A percentile compares a stretch with the other conserved stretches of the same genome.
Conservation (phyloP, 2,329 filamentous ascomycete species). For the Neofusicoccum laricinum region DNA sequence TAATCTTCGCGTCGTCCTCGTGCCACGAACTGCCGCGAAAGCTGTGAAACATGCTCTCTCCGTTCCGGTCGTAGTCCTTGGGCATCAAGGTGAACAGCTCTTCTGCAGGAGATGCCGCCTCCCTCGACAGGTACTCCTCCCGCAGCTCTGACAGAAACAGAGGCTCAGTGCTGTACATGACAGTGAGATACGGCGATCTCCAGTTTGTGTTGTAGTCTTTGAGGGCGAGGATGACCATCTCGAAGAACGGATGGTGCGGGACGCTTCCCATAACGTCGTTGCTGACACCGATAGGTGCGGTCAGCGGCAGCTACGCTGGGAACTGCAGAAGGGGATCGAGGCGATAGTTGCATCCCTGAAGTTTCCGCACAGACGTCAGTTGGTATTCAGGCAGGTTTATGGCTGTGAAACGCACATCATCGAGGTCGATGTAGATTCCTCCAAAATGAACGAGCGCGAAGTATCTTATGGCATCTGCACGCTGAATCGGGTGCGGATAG, state of each 20-base stretch:
- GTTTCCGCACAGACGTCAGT: not conserved
- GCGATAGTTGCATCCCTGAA: not conserved
- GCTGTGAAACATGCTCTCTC: constrained; percentile 31
- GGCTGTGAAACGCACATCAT: constrained; percentile 16
- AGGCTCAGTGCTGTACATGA: constrained; percentile 31
- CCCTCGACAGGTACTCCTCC: constrained; percentile 22
- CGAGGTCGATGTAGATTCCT: constrained; percentile 28
- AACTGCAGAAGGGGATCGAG: constrained; percentile 23
- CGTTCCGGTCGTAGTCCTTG: constrained; percentile 28
- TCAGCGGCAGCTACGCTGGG: constrained; percentile 24
- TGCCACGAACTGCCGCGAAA: constrained; percentile 32
- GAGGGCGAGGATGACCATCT: constrained; percentile 21
- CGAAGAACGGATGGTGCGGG: constrained; percentile 23
- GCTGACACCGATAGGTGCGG: constrained; percentile 24
- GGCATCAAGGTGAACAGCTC: constrained; percentile 24
- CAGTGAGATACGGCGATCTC: constrained; percentile 27
- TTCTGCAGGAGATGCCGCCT: not conserved
- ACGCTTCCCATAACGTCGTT: constrained; percentile 25
- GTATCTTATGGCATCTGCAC: constrained; percentile 27
- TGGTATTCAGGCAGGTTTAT: not conserved
- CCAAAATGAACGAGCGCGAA: constrained; percentile 26
- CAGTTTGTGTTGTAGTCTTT: constrained; percentile 21
- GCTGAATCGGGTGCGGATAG: constrained; percentile 27
- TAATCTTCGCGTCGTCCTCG: constrained; percentile 26
- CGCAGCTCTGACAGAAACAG: constrained; percentile 27